Evolutionary conservation across 2,329 filamentous ascomycete species (phyloP).

Genomic region (Paecilomyces niveus): DNA sequence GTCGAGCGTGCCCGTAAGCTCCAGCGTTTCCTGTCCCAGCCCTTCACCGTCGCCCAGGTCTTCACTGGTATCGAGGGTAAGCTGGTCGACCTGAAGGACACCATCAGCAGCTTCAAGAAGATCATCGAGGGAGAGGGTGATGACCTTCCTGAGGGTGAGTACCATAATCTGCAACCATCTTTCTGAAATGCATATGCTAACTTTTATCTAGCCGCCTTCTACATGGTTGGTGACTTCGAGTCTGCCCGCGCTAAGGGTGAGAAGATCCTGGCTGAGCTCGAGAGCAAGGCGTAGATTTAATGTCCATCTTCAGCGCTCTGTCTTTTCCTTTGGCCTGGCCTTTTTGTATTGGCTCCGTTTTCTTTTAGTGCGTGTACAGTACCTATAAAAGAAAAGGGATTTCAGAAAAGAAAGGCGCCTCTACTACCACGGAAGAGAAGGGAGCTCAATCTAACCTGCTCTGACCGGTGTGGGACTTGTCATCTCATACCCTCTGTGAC

Average conservation of each 20-base stretch:
- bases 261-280: slow-evolving; percentile 97
- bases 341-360: slow-evolving; percentile 25
- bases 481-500: slow-evolving; percentile 22
- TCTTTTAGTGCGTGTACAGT: slow-evolving; percentile 33
- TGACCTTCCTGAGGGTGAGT: slow-evolving; percentile 80
- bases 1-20: slow-evolving; percentile 99
- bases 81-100: slow-evolving; percentile 98
- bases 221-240: slow-evolving; percentile 97
- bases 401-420: slow-evolving; percentile 6
- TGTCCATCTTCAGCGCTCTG: slow-evolving; percentile 23
- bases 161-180: slow-evolving; percentile 2
- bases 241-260: slow-evolving; percentile 94
- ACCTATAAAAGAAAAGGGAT: slow-evolving; percentile 28
- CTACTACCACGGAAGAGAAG: slow-evolving; percentile 7
- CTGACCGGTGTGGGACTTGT: slow-evolving; percentile 10
- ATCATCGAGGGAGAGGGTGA: slow-evolving; percentile 95
- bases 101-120: slow-evolving; percentile 93
- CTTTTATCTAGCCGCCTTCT: slow-evolving; percentile 57
- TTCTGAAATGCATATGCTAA: slow-evolving; percentile 13
- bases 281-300: slow-evolving; percentile 48
- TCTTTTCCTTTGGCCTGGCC: slow-evolving; percentile 24
- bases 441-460: slow-evolving; percentile 6
- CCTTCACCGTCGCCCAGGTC: slow-evolving; percentile 80
- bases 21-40: slow-evolving; percentile 99
- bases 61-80: slow-evolving; percentile 81